Evolutionary conservation across 2,329 filamentous ascomycete genomes (phyloP), one percentile per base, ranked within the genome.

Genomic region (Xylariaceae sp.): DNA sequence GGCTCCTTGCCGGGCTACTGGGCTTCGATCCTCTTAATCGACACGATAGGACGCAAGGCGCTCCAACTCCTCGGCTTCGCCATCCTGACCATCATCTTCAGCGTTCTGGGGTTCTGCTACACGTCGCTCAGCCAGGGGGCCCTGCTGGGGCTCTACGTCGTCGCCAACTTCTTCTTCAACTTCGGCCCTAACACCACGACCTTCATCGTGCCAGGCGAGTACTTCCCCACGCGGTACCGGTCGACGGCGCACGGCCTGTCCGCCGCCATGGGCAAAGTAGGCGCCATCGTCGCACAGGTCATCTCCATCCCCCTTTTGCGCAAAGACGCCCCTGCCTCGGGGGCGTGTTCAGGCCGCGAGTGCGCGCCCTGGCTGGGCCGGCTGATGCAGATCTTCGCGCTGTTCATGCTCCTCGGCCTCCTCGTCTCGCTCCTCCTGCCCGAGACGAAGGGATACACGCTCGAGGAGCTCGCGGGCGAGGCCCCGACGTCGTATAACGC

Each of bases 1-100:
- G 85, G 85, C 26, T 80, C 84, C 11, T 76, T 90, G 4, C 85
- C 85, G 0, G 86, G 86, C 9, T 90, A 89, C 65, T 88, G 83
- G 83, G 73, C 82, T 8, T 84, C 83, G 2, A 76, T 89, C 18
- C 69, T 83, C 9, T 78, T 76, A 1, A 77, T 88, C 43, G 86
- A 90, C 60, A 86, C 75, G 1, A 51, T 89, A 12, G 86, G 86
- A 8, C 82, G 86, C 43, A 89, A 87, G 61, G 74, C 84, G 1
- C 81, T 92, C 17, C 87, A 87, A 59, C 59, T 84, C 2, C 56
- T 72, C 31, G 79, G 79, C 12, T 84, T 83, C 57, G 50, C 69
- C 2, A 54, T 82, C 12, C 65, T 85, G 4, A 83, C 78, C 2
- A 63, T 77, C 31, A 57, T 83, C 9, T 84, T 83, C 55, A 69